Evolutionary conservation across 345 rosid species (phyloP).

Genomic region (Barbarea vulgaris): DNA sequence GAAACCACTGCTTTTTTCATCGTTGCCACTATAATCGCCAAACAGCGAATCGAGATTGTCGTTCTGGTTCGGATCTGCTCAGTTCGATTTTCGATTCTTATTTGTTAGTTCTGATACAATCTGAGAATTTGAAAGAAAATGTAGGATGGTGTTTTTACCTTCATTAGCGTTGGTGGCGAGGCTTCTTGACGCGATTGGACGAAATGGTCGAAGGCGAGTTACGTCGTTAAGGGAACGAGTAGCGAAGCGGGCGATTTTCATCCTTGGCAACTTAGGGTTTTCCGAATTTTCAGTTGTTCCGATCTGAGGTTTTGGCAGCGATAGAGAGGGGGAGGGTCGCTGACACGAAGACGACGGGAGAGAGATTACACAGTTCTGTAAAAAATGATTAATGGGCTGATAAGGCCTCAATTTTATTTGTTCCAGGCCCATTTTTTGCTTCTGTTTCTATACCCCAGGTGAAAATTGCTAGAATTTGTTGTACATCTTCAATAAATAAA

Average conservation of each 20-base stretch:
- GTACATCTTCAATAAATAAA: no score
- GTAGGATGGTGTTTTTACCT: constrained; percentile 37
- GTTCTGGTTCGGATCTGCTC: not conserved
- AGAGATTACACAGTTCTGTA: not conserved
- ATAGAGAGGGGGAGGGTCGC: not conserved
- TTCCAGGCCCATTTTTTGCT: constrained; percentile 10
- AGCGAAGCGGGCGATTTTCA: constrained; percentile 44
- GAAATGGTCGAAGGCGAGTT: constrained; percentile 25
- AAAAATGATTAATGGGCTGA: constrained; percentile 11
- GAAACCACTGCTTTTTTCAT: constrained; percentile 36
- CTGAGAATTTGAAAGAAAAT: not conserved
- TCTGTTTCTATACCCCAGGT: not conserved
- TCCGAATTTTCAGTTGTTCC: constrained; percentile 8
- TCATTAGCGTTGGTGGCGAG: constrained; percentile 41
- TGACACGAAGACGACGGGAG: constrained; percentile 16
- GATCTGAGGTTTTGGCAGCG: constrained; percentile 41
- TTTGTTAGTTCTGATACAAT: not conserved
- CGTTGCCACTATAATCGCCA: constrained; percentile 36
- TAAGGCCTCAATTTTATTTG: not conserved
- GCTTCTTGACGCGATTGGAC: constrained; percentile 31
- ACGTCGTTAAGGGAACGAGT: constrained; percentile 36
- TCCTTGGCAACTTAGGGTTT: constrained; percentile 33
- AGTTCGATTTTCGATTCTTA: constrained; percentile 18
- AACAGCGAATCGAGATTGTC: constrained; percentile 46
- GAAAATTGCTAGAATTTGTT: not conserved